Evolutionary conservation across 495 filamentous ascomycete species (phyloP).

Genomic region (Oidiodendron maius): DNA sequence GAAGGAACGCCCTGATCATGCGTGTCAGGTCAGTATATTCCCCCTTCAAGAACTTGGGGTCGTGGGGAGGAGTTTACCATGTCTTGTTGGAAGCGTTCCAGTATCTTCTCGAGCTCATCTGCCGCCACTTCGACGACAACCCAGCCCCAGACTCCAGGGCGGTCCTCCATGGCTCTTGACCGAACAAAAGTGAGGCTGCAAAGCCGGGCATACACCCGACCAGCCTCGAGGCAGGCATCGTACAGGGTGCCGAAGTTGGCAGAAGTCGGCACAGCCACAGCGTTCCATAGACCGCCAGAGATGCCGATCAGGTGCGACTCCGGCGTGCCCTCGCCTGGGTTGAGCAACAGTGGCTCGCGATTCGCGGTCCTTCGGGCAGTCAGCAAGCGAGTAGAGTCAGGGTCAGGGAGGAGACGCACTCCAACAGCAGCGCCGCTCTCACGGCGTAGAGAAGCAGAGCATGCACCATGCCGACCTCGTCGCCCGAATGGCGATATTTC

Average conservation of each 20-base stretch:
- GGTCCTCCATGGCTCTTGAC: background rate
- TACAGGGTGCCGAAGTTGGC: background rate
- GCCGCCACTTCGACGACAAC: background rate
- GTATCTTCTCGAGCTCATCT: background rate
- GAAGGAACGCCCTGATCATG: conserved; percentile 49
- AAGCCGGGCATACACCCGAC: background rate
- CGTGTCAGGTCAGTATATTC: too few relatives aligned
- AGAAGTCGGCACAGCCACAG: background rate
- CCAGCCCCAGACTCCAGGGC: background rate
- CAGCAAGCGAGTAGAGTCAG: too few relatives aligned
- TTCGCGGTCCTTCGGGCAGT: too few relatives aligned
- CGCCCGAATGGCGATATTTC: background rate
- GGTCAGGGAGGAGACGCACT: too few relatives aligned
- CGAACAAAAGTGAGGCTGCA: background rate
- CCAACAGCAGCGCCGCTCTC: background rate
- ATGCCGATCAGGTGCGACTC: background rate
- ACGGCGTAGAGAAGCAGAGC: background rate
- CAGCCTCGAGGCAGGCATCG: background rate
- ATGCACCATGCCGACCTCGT: background rate
- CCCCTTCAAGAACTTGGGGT: too few relatives aligned
- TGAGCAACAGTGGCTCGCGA: too few relatives aligned
- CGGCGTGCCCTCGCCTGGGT: too few relatives aligned
- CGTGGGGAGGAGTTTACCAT: too few relatives aligned
- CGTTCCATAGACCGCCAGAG: background rate
- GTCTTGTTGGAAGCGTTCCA: background rate